Base-by-base conservation (phyloP, 768 basidiomycete genomes). In the Lactarius sp. region DNA sequence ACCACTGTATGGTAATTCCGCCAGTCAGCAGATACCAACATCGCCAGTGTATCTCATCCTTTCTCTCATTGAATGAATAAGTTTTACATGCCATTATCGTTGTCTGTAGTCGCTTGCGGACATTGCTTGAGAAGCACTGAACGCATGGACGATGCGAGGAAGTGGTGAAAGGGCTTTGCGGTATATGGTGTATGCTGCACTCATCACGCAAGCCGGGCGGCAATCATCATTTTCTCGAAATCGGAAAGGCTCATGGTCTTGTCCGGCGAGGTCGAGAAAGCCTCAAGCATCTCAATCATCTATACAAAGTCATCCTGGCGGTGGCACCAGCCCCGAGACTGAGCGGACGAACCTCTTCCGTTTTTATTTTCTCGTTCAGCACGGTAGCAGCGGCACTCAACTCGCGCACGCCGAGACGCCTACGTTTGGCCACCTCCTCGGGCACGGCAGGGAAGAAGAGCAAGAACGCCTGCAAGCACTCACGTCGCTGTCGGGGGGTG, bases 261-360 rank as follows among this genome's bases (percentile, higher is more conserved):
- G 72, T 92, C 90, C 0, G 81, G 75, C 0, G 83, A 81, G 0
- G 81, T 83, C 1, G 91, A 89, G 70, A 90, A 93, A 56, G 80
- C 79, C n/a, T 82, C 80, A 1, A 94, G 76, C 90, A 92, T 93
- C 61, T 92, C 89, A 3, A 86, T 68, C 68, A 90, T 85, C 91
- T 92, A 34, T 59, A 13, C n/a, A 52, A 41, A 42, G 12, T 34
- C 49, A 59, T 20, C 39, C 10, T 22, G 7, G 34, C n/a, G 27
- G 31, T 51, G 7, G 27, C 8, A 58, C 44, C 10, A 14, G 20
- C 14, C 7, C 10, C n/a, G 13, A 60, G 16, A 58, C 27, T 41
- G 37, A 47, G 41, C 8, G 14, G 56, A 52, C 61, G 59, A 59
- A 89, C 91, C 76, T 93, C 87, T n/a, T 90, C 86, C 1, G 82